Evolutionary conservation across 1,284 basidiomycete genomes (phyloP), one percentile per base, ranked within the genome.

Genomic region (Phlebopus sp.): DNA sequence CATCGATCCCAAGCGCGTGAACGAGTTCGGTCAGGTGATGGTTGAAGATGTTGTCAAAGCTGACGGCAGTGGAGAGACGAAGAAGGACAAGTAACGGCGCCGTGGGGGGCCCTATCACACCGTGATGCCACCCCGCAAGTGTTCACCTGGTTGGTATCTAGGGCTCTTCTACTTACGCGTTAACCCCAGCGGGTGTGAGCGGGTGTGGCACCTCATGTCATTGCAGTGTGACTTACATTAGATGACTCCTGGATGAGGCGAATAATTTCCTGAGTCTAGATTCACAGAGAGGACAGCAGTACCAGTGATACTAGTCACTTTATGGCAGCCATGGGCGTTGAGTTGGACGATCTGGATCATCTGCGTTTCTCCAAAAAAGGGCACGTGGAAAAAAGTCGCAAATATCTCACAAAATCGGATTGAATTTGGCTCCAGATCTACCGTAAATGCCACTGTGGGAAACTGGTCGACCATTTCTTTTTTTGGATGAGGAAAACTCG

Each of bases 11-110:
- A 90, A 88, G 58, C 86, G 96, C 55, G 79, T 92, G 56, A 99
- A 99, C 69, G 96, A 98, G 74, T 97, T 92, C 64, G 94, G 95
- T 48, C 90, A 95, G 71, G 85, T 92, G 57, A 70, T 85, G 70
- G 70, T 59, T 32, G 68, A 69, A 45, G 81, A 80, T 59, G 74
- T 68, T 46, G 74, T 76, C 56, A 70, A 64, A 42, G 68, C 63
- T 51, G 71, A 73, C 54, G 67, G 58, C 58, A 64, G 53, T 18
- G 61, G 56, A 31, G 74, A 77, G 63, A 69, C 69, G 44, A 79
- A 77, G 74, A 81, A 84, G 67, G 70, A 71, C 54, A 73, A 73
- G 65, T 79, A 72, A 66, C 43, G 30, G 39, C 27, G 27, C 36
- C 21, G 18, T 18, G 14, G n/a, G 19, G 19, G n/a, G 19, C 18